phyloP scores from a whole-genome alignment of 1,284 basidiomycete species.

The Cryptococcus neoformans region DNA sequence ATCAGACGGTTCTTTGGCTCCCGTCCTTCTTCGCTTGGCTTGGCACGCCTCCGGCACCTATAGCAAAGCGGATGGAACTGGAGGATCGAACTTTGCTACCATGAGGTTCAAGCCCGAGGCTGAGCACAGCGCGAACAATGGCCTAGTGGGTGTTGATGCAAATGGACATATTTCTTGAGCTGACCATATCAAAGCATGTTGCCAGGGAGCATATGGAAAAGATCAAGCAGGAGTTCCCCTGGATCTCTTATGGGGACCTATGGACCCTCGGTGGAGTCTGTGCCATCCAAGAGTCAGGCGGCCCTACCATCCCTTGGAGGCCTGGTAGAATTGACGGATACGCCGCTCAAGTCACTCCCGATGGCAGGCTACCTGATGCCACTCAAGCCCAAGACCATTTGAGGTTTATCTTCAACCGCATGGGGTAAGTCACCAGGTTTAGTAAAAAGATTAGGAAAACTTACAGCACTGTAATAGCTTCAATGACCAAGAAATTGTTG shows the following conservation, averaged over 20 bases:
- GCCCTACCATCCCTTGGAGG: slow-evolving; percentile 75
- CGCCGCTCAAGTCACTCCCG: slow-evolving; percentile 73
- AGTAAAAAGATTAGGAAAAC: too few species aligned
- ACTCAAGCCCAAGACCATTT: slow-evolving; percentile 80
- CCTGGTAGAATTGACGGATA: slow-evolving; percentile 83
- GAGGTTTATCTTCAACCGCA: slow-evolving; percentile 85
- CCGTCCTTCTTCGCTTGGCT: slow-evolving; percentile 86
- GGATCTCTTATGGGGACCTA: slow-evolving; percentile 91
- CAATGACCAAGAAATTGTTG: slow-evolving; percentile 96
- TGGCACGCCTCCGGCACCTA: slow-evolving; percentile 90
- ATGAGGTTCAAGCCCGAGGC: slow-evolving; percentile 91
- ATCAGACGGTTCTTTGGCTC: slow-evolving; percentile 84
- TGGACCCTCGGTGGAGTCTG: slow-evolving; percentile 81
- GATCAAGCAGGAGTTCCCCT: slow-evolving; percentile 74
- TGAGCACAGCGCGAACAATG: slow-evolving; percentile 81
- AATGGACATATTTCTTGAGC: too few species aligned
- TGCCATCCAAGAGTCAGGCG: slow-evolving; percentile 62
- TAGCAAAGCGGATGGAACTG: slow-evolving; percentile 78
- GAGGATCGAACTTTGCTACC: slow-evolving; percentile 88
- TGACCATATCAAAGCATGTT: slow-evolving; percentile 50
- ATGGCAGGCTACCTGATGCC: slow-evolving; percentile 92
- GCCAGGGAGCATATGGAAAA: slow-evolving; percentile 84
- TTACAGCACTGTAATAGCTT: slow-evolving; percentile 50
- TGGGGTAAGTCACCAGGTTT: slow-evolving; percentile 53
- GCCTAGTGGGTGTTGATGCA: slow-evolving; percentile 55